A percentile compares a stretch with the other conserved stretches of the same genome.
Conservation (phyloP, 73 alveolate species). For the Tetrahymena thermophila region DNA sequence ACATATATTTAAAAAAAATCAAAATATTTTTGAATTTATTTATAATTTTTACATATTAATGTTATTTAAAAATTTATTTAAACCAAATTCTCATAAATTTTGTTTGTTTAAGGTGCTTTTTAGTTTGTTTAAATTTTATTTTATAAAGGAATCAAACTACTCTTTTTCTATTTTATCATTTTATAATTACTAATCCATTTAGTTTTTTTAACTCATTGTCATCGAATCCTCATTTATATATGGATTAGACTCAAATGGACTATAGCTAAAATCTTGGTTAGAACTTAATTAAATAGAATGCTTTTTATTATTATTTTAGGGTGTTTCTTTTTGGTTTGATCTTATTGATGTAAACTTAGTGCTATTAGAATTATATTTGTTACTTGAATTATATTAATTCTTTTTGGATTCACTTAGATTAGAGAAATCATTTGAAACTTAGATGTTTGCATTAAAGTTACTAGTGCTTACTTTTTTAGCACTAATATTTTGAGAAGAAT, state of each 20-base stretch:
- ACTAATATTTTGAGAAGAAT: background rate
- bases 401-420: background rate
- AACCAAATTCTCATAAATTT: too few relatives aligned
- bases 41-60: too few relatives aligned
- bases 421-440: background rate
- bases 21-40: too few relatives aligned
- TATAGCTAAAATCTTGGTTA: background rate
- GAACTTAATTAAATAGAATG: background rate
- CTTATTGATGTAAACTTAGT: background rate
- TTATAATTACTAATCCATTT: background rate
- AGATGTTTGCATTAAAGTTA: background rate
- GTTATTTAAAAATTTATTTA: too few relatives aligned
- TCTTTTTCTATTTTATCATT: background rate
- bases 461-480: background rate
- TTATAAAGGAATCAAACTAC: background rate
- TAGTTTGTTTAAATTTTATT: background rate
- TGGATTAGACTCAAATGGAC: background rate
- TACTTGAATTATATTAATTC: background rate
- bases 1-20: too few relatives aligned
- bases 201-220: background rate
- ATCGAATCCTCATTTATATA: background rate
- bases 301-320: background rate
- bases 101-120: background rate
- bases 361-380: background rate
- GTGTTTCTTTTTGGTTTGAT: background rate